Conservation (phyloP, 2,329 filamentous ascomycete genomes). For the Clonostachys chloroleuca region DNA sequence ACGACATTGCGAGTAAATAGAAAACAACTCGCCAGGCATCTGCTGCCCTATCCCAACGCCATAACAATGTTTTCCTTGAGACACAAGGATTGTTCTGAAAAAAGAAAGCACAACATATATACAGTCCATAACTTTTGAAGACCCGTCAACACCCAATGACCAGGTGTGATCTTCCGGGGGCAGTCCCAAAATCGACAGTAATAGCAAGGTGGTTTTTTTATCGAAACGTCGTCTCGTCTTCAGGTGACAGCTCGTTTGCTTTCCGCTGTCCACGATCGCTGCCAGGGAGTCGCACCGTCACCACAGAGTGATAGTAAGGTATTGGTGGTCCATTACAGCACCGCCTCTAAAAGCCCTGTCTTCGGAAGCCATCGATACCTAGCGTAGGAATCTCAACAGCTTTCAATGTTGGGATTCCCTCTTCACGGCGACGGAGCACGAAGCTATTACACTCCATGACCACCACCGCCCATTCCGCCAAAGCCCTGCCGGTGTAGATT, state of each 20-base stretch:
- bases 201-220: constrained; percentile 41
- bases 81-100: too few relatives aligned
- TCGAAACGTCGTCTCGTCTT: constrained; percentile 73
- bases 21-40: too few relatives aligned
- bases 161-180: too few relatives aligned
- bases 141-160: too few relatives aligned
- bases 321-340: too few relatives aligned
- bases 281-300: constrained; percentile 65
- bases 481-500: constrained; percentile 65
- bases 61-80: too few relatives aligned
- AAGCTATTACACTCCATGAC: constrained; percentile 79
- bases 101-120: too few relatives aligned
- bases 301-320: constrained; percentile 36
- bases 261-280: constrained; percentile 27
- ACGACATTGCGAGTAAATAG: too few relatives aligned
- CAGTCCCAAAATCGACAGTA: too few relatives aligned
- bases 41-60: too few relatives aligned
- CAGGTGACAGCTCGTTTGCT: constrained; percentile 17
- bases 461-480: constrained; percentile 75
- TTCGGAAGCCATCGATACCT: constrained; percentile 35
- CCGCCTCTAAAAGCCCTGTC: constrained; percentile 17
- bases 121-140: too few relatives aligned
- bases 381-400: constrained; percentile 57
- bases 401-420: constrained; percentile 62
- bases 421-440: constrained; percentile 68